Percentiles rank a stretch among this genome's conserved stretches.
Conservation (phyloP, 768 basidiomycete species). For the Megacollybia marginata region DNA sequence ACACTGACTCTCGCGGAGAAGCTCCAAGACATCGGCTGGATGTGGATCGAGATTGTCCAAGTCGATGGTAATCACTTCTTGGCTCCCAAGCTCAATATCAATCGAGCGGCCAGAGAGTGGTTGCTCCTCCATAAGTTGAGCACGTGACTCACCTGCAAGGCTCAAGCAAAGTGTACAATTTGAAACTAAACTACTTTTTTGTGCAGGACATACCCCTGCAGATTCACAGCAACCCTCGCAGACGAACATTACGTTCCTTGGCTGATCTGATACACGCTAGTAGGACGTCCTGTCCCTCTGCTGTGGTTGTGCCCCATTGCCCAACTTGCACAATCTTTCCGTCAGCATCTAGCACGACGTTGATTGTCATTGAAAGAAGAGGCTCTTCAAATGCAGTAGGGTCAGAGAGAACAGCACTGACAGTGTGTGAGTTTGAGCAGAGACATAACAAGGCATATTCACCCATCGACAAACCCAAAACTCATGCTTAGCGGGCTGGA, state of each 20-base stretch:
- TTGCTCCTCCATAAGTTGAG: neutral
- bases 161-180: no score
- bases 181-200: no score
- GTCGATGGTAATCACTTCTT: constrained; percentile 87
- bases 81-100: constrained; percentile 73
- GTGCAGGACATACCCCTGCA: no score
- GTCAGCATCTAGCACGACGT: constrained; percentile 48
- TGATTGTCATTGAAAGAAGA: constrained; percentile 65
- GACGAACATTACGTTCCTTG: constrained; percentile 1
- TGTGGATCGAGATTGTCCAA: constrained; percentile 79
- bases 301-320: constrained; percentile 44
- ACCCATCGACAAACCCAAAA: constrained; percentile 84
- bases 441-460: constrained; percentile 16
- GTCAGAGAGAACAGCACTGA: constrained; percentile 53
- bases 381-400: constrained; percentile 90
- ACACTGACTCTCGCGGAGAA: constrained; percentile 67
- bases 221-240: neutral
- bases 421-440: neutral
- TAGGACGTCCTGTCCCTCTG: constrained; percentile 7
- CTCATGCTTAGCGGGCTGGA: constrained; percentile 32
- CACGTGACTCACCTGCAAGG: no score
- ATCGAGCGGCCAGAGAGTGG: constrained; percentile 31
- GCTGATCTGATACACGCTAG: constrained; percentile 1
- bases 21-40: constrained; percentile 66
- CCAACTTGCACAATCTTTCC: constrained; percentile 41